Evolutionary conservation across 1,284 basidiomycete species (phyloP).

Genomic region (Cutaneotrichosporon daszewskae): DNA sequence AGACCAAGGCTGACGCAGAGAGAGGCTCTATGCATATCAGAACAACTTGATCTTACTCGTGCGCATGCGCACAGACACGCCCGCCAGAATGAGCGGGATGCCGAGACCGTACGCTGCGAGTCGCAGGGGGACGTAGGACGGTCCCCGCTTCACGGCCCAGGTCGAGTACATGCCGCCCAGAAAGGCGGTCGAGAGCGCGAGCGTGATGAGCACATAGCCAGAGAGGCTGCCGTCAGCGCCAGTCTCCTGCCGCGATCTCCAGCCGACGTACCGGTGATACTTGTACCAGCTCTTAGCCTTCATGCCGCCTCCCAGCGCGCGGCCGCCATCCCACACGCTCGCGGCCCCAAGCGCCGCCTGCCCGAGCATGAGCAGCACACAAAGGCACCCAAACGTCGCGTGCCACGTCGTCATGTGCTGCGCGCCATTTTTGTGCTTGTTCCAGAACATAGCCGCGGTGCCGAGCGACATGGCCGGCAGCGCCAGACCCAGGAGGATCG

Average conservation of each 20-base stretch:
- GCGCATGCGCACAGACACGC: slow-evolving; percentile 29
- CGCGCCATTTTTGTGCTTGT: slow-evolving; percentile 39
- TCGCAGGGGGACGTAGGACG: slow-evolving; percentile 12
- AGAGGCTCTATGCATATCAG: no score
- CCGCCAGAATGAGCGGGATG: slow-evolving; percentile 31
- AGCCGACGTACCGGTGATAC: slow-evolving; percentile 41
- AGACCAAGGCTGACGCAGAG: no score
- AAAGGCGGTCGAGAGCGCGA: slow-evolving; percentile 35
- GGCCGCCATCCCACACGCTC: slow-evolving; percentile 29
- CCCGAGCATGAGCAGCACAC: slow-evolving; percentile 32
- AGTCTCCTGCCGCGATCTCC: neutral
- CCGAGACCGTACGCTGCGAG: slow-evolving; percentile 37
- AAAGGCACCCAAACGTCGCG: slow-evolving; percentile 28
- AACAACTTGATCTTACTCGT: slow-evolving; percentile 32
- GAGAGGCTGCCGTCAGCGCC: slow-evolving; percentile 25
- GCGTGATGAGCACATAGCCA: slow-evolving; percentile 38
- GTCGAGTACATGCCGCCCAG: slow-evolving; percentile 37
- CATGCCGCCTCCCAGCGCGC: slow-evolving; percentile 26
- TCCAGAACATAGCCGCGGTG: slow-evolving; percentile 40
- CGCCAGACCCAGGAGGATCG: slow-evolving; percentile 27
- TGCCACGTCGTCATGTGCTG: slow-evolving; percentile 44
- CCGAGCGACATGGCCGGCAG: slow-evolving; percentile 37
- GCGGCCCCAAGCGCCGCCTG: slow-evolving; percentile 35
- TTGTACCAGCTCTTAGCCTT: slow-evolving; percentile 43
- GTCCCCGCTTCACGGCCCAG: slow-evolving; percentile 23